Evolutionary conservation across 2,329 filamentous ascomycete species (phyloP).

Genomic region (Rhynchosporium graminicola): DNA sequence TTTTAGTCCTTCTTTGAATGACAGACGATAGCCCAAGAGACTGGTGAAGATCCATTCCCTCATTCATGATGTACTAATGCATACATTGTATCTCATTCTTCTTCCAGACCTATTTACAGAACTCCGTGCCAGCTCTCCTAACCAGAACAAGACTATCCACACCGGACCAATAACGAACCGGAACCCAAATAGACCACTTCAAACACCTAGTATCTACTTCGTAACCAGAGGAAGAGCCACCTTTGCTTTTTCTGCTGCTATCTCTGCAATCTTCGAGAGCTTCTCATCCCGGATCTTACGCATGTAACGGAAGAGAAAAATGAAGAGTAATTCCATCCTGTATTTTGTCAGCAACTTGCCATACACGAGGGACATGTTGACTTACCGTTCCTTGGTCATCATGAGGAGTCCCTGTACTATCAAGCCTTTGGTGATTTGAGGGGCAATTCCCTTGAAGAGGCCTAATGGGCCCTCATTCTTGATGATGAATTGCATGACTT

Average conservation of each 20-base stretch:
- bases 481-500: conserved; percentile 94
- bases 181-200: conserved; percentile 9
- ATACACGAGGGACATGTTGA: conserved; percentile 3
- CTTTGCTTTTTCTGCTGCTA: conserved; percentile 62
- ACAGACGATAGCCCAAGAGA: no score
- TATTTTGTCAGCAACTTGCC: conserved; percentile 17
- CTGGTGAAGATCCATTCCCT: no score
- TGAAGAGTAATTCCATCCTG: conserved; percentile 84
- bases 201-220: conserved; percentile 34
- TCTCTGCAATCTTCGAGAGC: conserved; percentile 64
- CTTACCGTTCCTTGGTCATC: conserved; percentile 97
- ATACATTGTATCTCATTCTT: conserved; percentile 9
- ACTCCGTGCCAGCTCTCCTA: conserved; percentile 17
- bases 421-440: conserved; percentile 89
- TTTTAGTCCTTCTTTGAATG: no score
- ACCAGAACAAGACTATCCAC: conserved; percentile 6
- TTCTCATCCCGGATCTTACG: conserved; percentile 69
- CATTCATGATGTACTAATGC: background rate
- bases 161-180: conserved; percentile 6
- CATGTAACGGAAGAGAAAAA: conserved; percentile 82
- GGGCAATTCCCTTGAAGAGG: conserved; percentile 96
- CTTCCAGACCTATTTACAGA: conserved; percentile 16
- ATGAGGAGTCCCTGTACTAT: conserved; percentile 94
- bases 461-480: conserved; percentile 79
- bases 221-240: conserved; percentile 34